phyloP scores from a whole-genome alignment of 202 grass and related monocot species.

The Schoenoplectus tabernaemontani region DNA sequence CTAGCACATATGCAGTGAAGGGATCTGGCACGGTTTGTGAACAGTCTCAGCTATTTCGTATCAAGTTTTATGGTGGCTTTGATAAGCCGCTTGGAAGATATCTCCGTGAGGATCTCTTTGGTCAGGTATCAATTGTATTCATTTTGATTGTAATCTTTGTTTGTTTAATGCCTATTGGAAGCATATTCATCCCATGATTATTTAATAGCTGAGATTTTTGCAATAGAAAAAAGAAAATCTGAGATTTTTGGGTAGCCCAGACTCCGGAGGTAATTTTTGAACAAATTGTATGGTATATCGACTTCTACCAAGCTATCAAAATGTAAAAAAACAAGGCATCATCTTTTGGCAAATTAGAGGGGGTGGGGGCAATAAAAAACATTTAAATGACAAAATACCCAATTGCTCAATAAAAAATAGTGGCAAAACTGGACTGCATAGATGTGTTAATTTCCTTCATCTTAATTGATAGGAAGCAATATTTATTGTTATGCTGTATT shows the following conservation, averaged over 20 bases:
- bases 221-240: background rate
- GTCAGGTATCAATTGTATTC: constrained; percentile 41
- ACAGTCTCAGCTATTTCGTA: constrained; percentile 74
- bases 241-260: background rate
- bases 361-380: background rate
- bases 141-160: background rate
- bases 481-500: background rate
- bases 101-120: constrained; percentile 82
- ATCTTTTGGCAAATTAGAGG: background rate
- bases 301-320: background rate
- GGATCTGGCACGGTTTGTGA: constrained; percentile 61
- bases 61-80: constrained; percentile 96
- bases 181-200: background rate
- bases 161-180: background rate
- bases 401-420: background rate
- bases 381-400: background rate
- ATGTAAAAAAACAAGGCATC: background rate
- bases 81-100: constrained; percentile 97
- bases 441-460: background rate
- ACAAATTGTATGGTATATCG: constrained; percentile 2
- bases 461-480: background rate
- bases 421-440: background rate
- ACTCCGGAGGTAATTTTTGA: background rate
- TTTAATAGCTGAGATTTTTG: too few relatives aligned
- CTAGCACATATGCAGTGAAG: constrained; percentile 55